Conservation (phyloP, 768 basidiomycete genomes). For the Leucogyrophana mollusca region DNA sequence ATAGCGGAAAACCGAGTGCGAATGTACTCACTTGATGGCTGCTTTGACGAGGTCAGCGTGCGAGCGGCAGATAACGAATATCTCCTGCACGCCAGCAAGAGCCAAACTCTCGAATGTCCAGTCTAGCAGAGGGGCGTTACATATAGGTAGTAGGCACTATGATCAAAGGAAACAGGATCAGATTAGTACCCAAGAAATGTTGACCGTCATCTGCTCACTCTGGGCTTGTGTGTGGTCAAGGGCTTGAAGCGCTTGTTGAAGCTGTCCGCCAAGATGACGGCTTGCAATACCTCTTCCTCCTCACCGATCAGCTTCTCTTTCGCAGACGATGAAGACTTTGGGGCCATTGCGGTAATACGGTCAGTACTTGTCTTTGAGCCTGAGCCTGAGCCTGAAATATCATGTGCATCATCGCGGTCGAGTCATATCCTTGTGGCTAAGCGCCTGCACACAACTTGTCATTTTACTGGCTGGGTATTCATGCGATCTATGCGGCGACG, state of each 20-base stretch:
- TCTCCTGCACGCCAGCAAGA: slow-evolving; percentile 93
- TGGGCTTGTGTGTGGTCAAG: slow-evolving; percentile 82
- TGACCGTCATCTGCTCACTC: slow-evolving; percentile 49
- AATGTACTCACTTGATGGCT: slow-evolving; percentile 69
- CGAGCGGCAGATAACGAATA: slow-evolving; percentile 92
- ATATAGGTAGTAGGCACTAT: slow-evolving; percentile 94
- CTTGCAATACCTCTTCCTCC: slow-evolving; percentile 88
- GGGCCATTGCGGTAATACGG: slow-evolving; percentile 49
- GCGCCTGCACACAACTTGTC: neutral
- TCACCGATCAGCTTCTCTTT: slow-evolving; percentile 68
- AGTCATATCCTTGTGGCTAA: slow-evolving; percentile 18
- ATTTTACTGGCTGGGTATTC: neutral
- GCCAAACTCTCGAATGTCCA: slow-evolving; percentile 97
- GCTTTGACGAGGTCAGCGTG: slow-evolving; percentile 84
- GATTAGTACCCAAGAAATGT: slow-evolving; percentile 13
- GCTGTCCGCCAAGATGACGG: slow-evolving; percentile 93
- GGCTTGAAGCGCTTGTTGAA: slow-evolving; percentile 94
- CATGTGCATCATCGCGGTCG: slow-evolving; percentile 11
- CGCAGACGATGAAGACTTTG: slow-evolving; percentile 50
- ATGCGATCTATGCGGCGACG: no score
- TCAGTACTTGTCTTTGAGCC: slow-evolving; percentile 8
- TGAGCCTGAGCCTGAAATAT: slow-evolving; percentile 13
- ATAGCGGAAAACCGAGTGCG: slow-evolving; percentile 4
- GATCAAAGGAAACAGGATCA: slow-evolving; percentile 12
- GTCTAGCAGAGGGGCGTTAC: slow-evolving; percentile 89